Percentiles rank a stretch among this genome's conserved stretches.
These are phyloP conservation scores for Candida quercuum DNA, from an alignment of 805 yeast species.

Conservation along the genomic window DNA sequence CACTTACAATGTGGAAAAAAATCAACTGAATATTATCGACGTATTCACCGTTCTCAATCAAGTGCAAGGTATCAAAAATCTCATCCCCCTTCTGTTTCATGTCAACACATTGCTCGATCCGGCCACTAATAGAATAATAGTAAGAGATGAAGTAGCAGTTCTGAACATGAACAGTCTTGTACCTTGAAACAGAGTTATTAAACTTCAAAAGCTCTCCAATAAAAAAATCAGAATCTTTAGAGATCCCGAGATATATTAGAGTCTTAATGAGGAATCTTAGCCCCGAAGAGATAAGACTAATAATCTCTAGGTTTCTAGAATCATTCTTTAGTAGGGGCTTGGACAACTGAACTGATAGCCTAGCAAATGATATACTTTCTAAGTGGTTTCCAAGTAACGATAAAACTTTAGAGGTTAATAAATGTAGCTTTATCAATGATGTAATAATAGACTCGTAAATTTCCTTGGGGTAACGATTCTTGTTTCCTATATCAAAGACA, in stretches of 20 bases:
- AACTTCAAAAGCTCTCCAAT: slow-evolving; percentile 37
- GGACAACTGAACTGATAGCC: slow-evolving; percentile 44
- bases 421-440: slow-evolving; percentile 13
- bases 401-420: slow-evolving; percentile 13
- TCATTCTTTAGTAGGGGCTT: slow-evolving; percentile 46
- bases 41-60: slow-evolving; percentile 5
- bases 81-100: slow-evolving; percentile 11
- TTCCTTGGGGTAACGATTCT: slow-evolving; percentile 4
- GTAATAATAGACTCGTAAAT: slow-evolving; percentile 8
- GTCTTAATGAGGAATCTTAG: slow-evolving; percentile 36
- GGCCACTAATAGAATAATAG: slow-evolving; percentile 16
- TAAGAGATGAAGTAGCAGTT: slow-evolving; percentile 20
- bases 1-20: slow-evolving; percentile 16
- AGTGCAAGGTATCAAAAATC: slow-evolving; percentile 9
- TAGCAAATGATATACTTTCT: slow-evolving; percentile 32
- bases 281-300: slow-evolving; percentile 29
- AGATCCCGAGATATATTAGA: slow-evolving; percentile 44
- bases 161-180: slow-evolving; percentile 7
- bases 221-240: slow-evolving; percentile 55
- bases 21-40: slow-evolving; percentile 21
- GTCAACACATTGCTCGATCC: slow-evolving; percentile 3
- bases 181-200: slow-evolving; percentile 13
- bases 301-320: slow-evolving; percentile 25
- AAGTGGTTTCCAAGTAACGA: slow-evolving; percentile 17
- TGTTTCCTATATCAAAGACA: slow-evolving; percentile 12